Evolutionary conservation across 2,329 filamentous ascomycete species (phyloP).

Genomic region (Huntiella bhutanensis): DNA sequence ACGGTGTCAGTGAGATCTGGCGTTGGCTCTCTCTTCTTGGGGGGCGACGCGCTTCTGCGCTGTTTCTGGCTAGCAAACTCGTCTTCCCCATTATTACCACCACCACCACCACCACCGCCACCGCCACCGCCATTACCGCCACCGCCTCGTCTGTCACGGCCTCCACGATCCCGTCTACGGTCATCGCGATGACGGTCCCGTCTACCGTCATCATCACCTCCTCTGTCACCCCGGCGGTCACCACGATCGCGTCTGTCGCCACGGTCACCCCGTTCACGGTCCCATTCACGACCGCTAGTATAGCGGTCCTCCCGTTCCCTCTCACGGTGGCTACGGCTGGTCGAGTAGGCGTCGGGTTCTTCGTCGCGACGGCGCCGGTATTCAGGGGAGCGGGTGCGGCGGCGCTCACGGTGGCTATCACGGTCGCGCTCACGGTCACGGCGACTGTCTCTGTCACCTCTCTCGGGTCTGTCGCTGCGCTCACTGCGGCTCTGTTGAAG

Average conservation of each 20-base stretch:
- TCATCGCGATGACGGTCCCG: conserved; percentile 38
- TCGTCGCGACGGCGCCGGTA: conserved; percentile 55
- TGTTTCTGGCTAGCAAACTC: conserved; percentile 22
- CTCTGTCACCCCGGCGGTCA: conserved; percentile 26
- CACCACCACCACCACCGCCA: conserved; percentile 24
- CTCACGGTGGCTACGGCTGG: conserved; percentile 80
- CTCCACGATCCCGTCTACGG: conserved; percentile 20
- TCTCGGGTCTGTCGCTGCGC: background rate
- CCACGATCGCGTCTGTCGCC: conserved; percentile 6
- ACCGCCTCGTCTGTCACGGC: conserved; percentile 22
- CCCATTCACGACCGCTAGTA: conserved; percentile 51
- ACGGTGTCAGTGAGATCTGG: conserved; percentile 78
- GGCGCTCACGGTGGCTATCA: conserved; percentile 34
- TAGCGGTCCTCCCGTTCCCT: conserved; percentile 89
- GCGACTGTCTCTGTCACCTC: conserved; percentile 17
- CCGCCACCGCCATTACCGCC: conserved; percentile 16
- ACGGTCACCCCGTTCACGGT: conserved; percentile 42
- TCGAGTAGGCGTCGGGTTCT: conserved; percentile 76
- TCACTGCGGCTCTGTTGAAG: conserved; percentile 1
- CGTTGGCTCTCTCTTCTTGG: conserved; percentile 85
- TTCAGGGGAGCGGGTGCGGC: conserved; percentile 75
- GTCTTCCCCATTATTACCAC: conserved; percentile 22
- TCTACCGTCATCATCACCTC: conserved; percentile 47
- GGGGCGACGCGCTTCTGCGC: conserved; percentile 55
- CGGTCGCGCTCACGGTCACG: conserved; percentile 21